Base-by-base conservation (phyloP, 768 basidiomycete species). In the Xerocomus potaroensis region DNA sequence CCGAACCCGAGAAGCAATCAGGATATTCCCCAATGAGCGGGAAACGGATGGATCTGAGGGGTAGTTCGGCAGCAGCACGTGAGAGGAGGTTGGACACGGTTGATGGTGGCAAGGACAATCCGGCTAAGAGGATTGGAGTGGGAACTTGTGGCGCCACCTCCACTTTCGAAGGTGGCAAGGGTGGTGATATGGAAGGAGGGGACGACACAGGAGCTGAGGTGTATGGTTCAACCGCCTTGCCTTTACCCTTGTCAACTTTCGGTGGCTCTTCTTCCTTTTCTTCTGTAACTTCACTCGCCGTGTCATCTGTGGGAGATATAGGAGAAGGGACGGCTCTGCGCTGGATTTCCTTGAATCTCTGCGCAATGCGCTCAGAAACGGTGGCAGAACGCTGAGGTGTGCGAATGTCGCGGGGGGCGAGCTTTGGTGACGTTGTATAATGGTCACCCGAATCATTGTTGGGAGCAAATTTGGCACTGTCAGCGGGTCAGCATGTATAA, bases 381-480 rank as follows among this genome's bases (percentile, higher is more conserved):
- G 84, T 92, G 14, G 81, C 76, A 15, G 85, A 81, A 16, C 88
- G 77, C 43, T 78, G 73, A 1, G 81, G 84, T 1, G 68, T 59
- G 15, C 80, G 79, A 43, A 50, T 54, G 46, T 84, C 83, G 12
- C 68, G 72, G 5, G 87, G 84, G 6, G 72, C 70, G 9, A 82
- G 63, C 44, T 79, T 77, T 9, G 91, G 88, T 15, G 91, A 91
- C n/a, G 73, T 76, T 2, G 91, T 92, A 64, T 87, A 92, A 51
- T 79, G 83, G 66, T 93, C 91, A 29, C 73, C 69, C 12, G 72
- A 55, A 41, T 75, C 75, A 37, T 69, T 68, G 58, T 77, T 83
- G 7, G 92, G 92, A 6, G 91, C 90, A 59, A 95, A 95, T 59
- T 89, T 91, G 33, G 80, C 88, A 64, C 92, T 95, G 59, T 42